Evolutionary conservation across 305 asterid genomes (phyloP).

Genomic region (Galium porrigens): DNA sequence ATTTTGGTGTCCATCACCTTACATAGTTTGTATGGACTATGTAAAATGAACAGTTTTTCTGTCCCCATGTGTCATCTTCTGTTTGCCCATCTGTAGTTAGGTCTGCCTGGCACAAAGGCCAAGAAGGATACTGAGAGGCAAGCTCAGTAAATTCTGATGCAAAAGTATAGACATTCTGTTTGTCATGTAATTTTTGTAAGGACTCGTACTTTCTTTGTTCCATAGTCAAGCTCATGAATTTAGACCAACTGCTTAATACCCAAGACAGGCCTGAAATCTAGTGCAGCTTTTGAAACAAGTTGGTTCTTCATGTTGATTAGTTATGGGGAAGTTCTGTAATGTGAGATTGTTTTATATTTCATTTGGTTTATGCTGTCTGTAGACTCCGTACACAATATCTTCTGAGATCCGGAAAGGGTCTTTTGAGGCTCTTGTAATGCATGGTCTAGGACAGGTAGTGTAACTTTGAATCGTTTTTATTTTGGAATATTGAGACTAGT

Average conservation of each 20-base stretch:
- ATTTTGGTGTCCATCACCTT: neutral
- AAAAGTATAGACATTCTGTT: conserved; percentile 2
- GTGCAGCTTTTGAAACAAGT: neutral
- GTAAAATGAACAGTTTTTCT: neutral
- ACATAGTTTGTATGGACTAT: neutral
- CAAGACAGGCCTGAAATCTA: neutral
- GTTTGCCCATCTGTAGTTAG: neutral
- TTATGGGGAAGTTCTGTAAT: too few relatives aligned
- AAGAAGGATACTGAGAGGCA: neutral
- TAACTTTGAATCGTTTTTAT: neutral
- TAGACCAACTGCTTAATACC: neutral
- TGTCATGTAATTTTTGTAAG: neutral
- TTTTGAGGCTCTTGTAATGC: neutral
- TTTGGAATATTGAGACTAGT: neutral
- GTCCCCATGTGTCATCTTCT: neutral
- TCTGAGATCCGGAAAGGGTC: neutral
- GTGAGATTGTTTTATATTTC: neutral
- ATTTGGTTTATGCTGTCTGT: neutral
- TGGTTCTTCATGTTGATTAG: neutral
- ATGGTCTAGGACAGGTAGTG: neutral
- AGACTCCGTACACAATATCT: neutral
- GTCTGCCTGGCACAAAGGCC: neutral
- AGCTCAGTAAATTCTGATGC: neutral
- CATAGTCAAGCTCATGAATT: neutral
- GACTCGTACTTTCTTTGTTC: neutral